A percentile compares a stretch with the other conserved stretches of the same genome.
phyloP scores from a whole-genome alignment of 345 rosid species.

The Reutealis trisperma region DNA sequence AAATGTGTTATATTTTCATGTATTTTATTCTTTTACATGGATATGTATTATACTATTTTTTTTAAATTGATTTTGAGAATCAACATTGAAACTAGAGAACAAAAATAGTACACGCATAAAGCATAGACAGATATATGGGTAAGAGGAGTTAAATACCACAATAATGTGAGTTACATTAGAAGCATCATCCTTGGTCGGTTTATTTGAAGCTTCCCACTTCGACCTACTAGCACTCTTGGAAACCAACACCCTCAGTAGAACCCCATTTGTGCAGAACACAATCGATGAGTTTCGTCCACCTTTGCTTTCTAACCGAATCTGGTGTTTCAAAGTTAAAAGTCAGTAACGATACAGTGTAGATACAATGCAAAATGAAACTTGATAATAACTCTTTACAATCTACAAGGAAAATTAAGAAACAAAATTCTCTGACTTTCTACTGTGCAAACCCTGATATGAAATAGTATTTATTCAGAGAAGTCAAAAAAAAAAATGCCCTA shows the following conservation, averaged over 20 bases:
- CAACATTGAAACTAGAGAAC: not conserved
- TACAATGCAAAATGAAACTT: not conserved
- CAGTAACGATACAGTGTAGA: slow-evolving; percentile 13
- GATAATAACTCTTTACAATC: not conserved
- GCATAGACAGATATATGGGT: too few species aligned
- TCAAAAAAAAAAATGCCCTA: not conserved
- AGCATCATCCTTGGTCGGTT: slow-evolving; percentile 33
- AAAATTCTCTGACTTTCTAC: not conserved
- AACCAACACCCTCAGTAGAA: slow-evolving; percentile 78
- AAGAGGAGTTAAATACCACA: slow-evolving; percentile 60
- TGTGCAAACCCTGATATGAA: not conserved
- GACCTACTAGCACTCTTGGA: slow-evolving; percentile 45
- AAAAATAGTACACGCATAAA: not conserved
- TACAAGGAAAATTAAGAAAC: not conserved
- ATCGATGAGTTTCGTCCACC: slow-evolving; percentile 87
- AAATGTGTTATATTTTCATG: too few species aligned
- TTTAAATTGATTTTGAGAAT: too few species aligned
- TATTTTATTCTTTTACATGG: too few species aligned
- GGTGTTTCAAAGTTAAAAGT: slow-evolving; percentile 13
- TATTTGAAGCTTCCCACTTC: slow-evolving; percentile 32
- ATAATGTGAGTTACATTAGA: slow-evolving; percentile 84
- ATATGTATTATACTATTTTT: too few species aligned
- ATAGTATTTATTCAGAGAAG: not conserved
- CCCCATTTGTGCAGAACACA: slow-evolving; percentile 94
- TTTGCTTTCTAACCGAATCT: slow-evolving; percentile 91